These are phyloP conservation scores for Lentinula sp. DNA, from an alignment of 768 basidiomycete species.

Conservation along the genomic window DNA sequence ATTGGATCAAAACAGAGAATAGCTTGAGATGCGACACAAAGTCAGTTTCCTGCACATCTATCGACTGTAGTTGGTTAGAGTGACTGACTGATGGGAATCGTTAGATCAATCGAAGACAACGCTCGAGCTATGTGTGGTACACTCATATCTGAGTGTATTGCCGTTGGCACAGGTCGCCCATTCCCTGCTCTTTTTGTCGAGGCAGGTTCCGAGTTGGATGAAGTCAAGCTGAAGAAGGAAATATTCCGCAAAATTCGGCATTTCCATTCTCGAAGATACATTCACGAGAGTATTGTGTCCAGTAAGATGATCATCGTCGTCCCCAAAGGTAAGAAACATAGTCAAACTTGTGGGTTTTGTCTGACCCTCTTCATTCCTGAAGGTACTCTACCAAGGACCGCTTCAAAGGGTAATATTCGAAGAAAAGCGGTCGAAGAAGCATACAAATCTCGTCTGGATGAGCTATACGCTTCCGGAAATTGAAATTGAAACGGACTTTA, in stretches of 20 bases:
- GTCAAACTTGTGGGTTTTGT: background rate
- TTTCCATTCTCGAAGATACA: slow-evolving; percentile 70
- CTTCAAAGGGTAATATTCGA: slow-evolving; percentile 79
- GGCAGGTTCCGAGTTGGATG: slow-evolving; percentile 45
- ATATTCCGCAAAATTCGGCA: slow-evolving; percentile 67
- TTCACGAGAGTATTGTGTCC: slow-evolving; percentile 71
- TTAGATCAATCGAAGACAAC: slow-evolving; percentile 73
- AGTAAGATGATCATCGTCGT: slow-evolving; percentile 65
- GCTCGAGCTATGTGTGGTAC: slow-evolving; percentile 56
- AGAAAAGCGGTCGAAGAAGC: slow-evolving; percentile 69
- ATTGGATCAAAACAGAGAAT: slow-evolving; percentile 82
- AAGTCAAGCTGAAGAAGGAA: slow-evolving; percentile 57
- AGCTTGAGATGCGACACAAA: slow-evolving; percentile 76
- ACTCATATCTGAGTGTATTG: slow-evolving; percentile 67
- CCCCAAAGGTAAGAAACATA: slow-evolving; percentile 26
- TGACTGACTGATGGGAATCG: background rate
- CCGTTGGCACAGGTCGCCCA: slow-evolving; percentile 71
- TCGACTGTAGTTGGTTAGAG: slow-evolving; percentile 9
- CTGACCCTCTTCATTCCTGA: slow-evolving; percentile 48
- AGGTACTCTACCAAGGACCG: slow-evolving; percentile 68
- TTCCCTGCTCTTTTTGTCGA: slow-evolving; percentile 76
- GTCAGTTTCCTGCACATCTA: slow-evolving; percentile 22
- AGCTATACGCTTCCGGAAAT: slow-evolving; percentile 31
- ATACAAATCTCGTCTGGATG: slow-evolving; percentile 52
- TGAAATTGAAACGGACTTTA: background rate